A percentile compares a stretch with the other conserved stretches of the same genome.
These are phyloP conservation scores for Beauveria pseudobassiana DNA, from an alignment of 2,329 filamentous ascomycete genomes.

Conservation along the genomic window DNA sequence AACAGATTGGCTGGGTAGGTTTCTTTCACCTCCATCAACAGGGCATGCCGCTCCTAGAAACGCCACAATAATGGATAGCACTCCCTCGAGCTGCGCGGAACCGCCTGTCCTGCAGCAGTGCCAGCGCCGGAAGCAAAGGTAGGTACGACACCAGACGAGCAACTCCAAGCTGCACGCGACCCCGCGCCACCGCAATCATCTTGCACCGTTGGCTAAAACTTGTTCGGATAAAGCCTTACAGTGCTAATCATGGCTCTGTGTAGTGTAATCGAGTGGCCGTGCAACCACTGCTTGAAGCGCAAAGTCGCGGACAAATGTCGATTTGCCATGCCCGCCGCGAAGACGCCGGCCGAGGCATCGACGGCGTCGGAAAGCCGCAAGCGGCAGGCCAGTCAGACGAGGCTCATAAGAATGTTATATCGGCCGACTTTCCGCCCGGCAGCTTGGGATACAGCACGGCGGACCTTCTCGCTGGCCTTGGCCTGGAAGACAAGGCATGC, in stretches of 20 bases:
- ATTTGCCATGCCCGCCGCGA: conserved; percentile 20
- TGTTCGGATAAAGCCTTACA: too few relatives aligned
- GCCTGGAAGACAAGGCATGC: conserved; percentile 7
- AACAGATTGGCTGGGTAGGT: not conserved
- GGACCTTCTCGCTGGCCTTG: not conserved
- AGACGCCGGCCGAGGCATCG: conserved; percentile 9
- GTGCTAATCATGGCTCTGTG: conserved; percentile 8
- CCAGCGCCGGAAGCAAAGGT: conserved; percentile 33
- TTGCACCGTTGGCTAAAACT: not conserved
- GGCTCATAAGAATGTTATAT: conserved; percentile 7
- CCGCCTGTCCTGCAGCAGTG: conserved; percentile 35
- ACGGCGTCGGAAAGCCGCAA: not conserved
- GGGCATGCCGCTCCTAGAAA: not conserved
- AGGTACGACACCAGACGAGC: conserved; percentile 18
- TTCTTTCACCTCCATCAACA: not conserved
- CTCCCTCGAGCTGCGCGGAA: not conserved
- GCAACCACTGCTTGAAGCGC: conserved; percentile 32
- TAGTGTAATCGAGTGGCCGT: conserved; percentile 35
- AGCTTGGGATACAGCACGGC: not conserved
- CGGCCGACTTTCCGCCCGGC: not conserved
- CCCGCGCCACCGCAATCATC: not conserved
- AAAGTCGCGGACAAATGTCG: conserved; percentile 30
- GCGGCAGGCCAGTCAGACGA: conserved; percentile 12
- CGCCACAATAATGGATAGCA: not conserved
- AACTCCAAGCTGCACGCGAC: not conserved